Evolutionary conservation across 306 rosid genomes (phyloP).

Genomic region (Quercus berberidifolia): DNA sequence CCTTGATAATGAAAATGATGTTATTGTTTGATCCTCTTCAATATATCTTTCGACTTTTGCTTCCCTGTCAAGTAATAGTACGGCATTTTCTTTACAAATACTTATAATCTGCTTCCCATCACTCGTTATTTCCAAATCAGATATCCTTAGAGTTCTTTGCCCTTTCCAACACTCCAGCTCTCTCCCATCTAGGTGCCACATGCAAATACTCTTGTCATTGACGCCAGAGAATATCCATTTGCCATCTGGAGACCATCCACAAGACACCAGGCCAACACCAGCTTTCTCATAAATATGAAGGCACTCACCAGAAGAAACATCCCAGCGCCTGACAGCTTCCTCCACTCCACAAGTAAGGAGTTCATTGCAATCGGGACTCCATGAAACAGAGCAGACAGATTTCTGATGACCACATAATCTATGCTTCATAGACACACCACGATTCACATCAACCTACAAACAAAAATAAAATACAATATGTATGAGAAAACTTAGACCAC

Average conservation of each 20-base stretch:
- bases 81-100: conserved; percentile 56
- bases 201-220: conserved; percentile 88
- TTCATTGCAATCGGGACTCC: conserved; percentile 89
- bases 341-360: conserved; percentile 95
- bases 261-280: conserved; percentile 68
- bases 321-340: conserved; percentile 90
- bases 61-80: conserved; percentile 75
- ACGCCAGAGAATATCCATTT: conserved; percentile 76
- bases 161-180: conserved; percentile 97
- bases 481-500: background rate
- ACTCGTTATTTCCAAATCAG: conserved; percentile 78
- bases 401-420: conserved; percentile 78
- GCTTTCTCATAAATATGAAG: conserved; percentile 77
- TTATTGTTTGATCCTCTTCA: conserved; percentile 74
- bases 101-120: conserved; percentile 77
- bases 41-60: conserved; percentile 68
- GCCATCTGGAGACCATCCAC: conserved; percentile 95
- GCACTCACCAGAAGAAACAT: conserved; percentile 82
- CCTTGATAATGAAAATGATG: conserved; percentile 82
- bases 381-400: conserved; percentile 75
- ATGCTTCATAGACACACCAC: conserved; percentile 61
- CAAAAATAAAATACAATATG: conserved; percentile 2
- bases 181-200: conserved; percentile 92
- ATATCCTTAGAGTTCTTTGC: conserved; percentile 69
- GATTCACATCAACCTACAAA: conserved; percentile 61